Base-by-base conservation (phyloP, 352 stramenopile genomes). In the Blastocystis sp. region DNA sequence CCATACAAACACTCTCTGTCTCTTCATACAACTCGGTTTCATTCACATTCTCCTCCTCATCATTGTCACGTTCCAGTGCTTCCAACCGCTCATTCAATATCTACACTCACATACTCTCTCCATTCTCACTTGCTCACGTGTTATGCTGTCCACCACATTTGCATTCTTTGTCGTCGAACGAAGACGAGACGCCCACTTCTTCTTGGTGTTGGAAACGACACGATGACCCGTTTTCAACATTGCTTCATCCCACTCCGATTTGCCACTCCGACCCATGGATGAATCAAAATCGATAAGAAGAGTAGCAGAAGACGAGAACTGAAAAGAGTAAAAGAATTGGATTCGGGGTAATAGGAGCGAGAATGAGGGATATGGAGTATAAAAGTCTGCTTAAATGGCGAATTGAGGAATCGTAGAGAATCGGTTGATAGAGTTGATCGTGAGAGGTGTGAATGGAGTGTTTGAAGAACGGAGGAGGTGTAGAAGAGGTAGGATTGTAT, bases 31-130 rank as follows among this genome's bases (percentile, higher is more conserved):
- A 51, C 6, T 73, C 63, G 21, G 63, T 14, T 51, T 73, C 63
- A 51, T 73, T 73, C 7, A 73, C 63, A 18, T 24, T 27, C n/a
- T 73, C 63, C 21, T 73, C 63, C 29, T 73, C 63, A 51, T 73
- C 63, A 51, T 73, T 73, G 27, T 73, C 63, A 14, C 63, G 63
- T 51, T 73, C 63, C 34, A 73, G 48, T 27, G 63, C 63, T n/a
- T 73, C 63, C 63, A 73, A 32, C 18, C 63, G 32, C 21, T 73
- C 63, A 44, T 73, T 73, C 38, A 73, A 27, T 48, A 73, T 73
- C 63, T 73, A 38, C 63, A 0, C 21, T 73, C 32, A 53, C 8
- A 16, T 6, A 14, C 21, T 34, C 7, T 29, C 0, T 0, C 32
- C 4, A 73, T 32, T n/a, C 14, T 11, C 18, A 73, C 63, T 53